Evolutionary conservation across 2,329 filamentous ascomycete genomes (phyloP), one percentile per base, ranked within the genome.

Genomic region (Ascochyta fabae): DNA sequence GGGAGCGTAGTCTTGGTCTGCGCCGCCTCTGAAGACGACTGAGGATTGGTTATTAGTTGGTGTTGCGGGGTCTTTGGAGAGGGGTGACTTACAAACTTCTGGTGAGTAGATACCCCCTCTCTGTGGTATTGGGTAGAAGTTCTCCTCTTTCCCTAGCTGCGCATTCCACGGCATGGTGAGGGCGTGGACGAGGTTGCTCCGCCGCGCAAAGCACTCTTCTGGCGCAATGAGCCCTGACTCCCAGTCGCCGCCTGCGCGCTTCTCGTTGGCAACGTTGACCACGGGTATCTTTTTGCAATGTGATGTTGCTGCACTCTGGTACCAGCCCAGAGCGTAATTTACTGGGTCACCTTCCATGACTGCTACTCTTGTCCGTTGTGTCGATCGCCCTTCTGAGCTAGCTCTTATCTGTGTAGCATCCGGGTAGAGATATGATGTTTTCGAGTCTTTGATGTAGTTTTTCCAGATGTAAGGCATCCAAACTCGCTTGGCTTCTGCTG

Each of bases 161-260:
- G 64, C 66, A 42, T 73, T 73, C 58, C 81, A 86, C 1, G 88
- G 86, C 41, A 83, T 88, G 22, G 81, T 83, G 44, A 92, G 80
- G 3, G 87, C 86, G 16, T 88, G 86, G 6, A 88, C 88, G 31
- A 93, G 83, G 60, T 88, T 92, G 77, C 88, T 91, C 64, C 90
- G 82, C 57, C 89, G 83, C 67, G 89, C 90, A 34, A 93, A 83
- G 62, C 88, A 88, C 74, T 92, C 90, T 77, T 90, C 87, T 48
- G 86, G 86, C 29, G 85, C 85, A 62, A 84, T 80, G 12, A 84
- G 77, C 9, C 83, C 84, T 33, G 79, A 88, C 65, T 92, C 89
- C 90, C 90, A 93, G 70, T 92, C 89, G n/a, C 90, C 90, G 9
- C 90, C 90, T 0, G 89, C 83, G 34, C 88, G 82, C 69, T 88